Conservation (phyloP, 805 yeast genomes). For the Starmerella powellii region DNA sequence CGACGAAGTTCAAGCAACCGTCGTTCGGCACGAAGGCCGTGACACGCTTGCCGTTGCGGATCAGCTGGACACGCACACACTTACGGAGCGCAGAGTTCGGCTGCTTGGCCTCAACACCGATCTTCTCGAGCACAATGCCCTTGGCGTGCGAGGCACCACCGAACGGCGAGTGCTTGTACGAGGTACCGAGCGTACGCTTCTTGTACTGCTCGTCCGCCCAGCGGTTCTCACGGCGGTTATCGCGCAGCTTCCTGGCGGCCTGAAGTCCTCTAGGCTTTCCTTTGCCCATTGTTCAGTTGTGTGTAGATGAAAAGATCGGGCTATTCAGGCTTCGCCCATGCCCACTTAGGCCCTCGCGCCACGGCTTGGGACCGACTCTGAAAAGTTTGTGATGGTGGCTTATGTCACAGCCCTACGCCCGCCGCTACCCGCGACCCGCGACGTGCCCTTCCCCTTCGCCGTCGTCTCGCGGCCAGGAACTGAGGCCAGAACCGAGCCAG, state of each 20-base stretch:
- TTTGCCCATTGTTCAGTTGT: slow-evolving; percentile 69
- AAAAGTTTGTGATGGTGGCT: too few species aligned
- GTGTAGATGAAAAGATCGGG: background rate
- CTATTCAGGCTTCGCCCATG: background rate
- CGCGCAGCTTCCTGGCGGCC: slow-evolving; percentile 99
- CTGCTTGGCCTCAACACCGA: slow-evolving; percentile 99
- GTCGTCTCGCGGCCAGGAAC: too few species aligned
- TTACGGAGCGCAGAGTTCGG: slow-evolving; percentile 99
- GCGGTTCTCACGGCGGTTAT: slow-evolving; percentile 99
- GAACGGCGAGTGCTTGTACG: slow-evolving; percentile 99
- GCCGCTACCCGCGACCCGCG: too few species aligned
- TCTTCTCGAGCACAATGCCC: slow-evolving; percentile 98
- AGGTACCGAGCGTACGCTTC: slow-evolving; percentile 98
- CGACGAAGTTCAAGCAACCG: slow-evolving; percentile 99
- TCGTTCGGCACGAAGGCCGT: slow-evolving; percentile 99
- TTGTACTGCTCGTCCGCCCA: slow-evolving; percentile 99
- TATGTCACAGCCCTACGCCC: too few species aligned
- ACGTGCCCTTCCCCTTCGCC: too few species aligned
- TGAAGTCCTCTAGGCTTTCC: slow-evolving; percentile 96
- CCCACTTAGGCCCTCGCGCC: too few species aligned
- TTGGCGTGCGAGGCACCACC: slow-evolving; percentile 99
- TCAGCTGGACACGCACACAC: slow-evolving; percentile 99
- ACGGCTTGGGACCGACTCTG: too few species aligned
- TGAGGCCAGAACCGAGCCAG: too few species aligned
- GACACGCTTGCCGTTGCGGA: slow-evolving; percentile 99